A percentile compares a stretch with the other conserved stretches of the same genome.
These are phyloP conservation scores for Claviceps purpurea DNA, from an alignment of 2,329 filamentous ascomycete genomes.

Conservation along the genomic window DNA sequence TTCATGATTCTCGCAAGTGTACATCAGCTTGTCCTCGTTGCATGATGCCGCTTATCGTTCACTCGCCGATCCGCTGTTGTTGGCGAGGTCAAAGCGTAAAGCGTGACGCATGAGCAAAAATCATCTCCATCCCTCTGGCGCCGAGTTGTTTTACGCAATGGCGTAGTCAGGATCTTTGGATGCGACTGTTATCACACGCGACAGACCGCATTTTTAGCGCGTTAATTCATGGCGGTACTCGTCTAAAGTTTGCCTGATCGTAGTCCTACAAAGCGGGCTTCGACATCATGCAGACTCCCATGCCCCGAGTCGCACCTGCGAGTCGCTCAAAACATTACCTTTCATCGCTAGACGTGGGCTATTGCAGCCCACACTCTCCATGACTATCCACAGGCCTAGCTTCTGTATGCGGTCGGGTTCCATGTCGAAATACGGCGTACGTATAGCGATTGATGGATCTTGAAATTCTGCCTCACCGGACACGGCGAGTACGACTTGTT, in stretches of 20 bases:
- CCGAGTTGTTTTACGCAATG: background rate
- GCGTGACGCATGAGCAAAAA: background rate
- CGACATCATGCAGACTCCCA: conserved; percentile 23
- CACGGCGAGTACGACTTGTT: conserved; percentile 48
- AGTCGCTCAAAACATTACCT: conserved; percentile 39
- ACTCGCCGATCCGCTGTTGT: background rate
- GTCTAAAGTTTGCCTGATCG: background rate
- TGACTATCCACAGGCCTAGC: conserved; percentile 61
- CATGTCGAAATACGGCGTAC: conserved; percentile 63
- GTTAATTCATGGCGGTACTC: background rate
- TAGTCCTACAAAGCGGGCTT: background rate
- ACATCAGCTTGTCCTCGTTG: background rate
- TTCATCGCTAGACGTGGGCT: conserved; percentile 29
- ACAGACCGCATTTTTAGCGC: background rate
- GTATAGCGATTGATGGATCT: conserved; percentile 51
- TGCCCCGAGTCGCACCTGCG: conserved; percentile 25
- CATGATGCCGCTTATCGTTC: background rate
- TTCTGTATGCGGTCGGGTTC: conserved; percentile 43
- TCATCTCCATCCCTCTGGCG: background rate
- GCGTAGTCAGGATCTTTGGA: background rate
- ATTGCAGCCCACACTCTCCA: conserved; percentile 61
- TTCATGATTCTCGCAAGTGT: background rate
- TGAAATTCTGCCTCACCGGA: conserved; percentile 64
- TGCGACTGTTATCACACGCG: too few relatives aligned
- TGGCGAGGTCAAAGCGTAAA: background rate